Evolutionary conservation across 2,329 filamentous ascomycete genomes (phyloP).

Genomic region (Microcyclospora pomicola): DNA sequence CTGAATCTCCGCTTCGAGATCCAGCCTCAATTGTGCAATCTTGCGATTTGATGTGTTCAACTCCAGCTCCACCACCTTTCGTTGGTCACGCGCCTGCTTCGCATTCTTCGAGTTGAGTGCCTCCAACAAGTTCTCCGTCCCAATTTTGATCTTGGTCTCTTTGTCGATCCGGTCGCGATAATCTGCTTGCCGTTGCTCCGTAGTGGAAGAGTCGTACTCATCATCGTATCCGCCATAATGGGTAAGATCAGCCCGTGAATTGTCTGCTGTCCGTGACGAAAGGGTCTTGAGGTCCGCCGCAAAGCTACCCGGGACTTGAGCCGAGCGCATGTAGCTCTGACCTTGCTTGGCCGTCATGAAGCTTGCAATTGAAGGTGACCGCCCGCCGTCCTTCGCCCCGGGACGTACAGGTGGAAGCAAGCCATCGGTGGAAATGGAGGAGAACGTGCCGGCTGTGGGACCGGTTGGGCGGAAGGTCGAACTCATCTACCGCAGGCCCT

Average conservation of each 20-base stretch:
- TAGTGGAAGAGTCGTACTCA: constrained; percentile 39
- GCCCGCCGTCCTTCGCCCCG: constrained; percentile 35
- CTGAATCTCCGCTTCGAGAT: constrained; percentile 47
- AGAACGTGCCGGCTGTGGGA: constrained; percentile 18
- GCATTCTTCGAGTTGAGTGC: constrained; percentile 87
- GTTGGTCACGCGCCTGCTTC: constrained; percentile 71
- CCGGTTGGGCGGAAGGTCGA: constrained; percentile 15
- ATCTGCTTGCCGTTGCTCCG: constrained; percentile 60
- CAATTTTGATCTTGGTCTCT: constrained; percentile 95
- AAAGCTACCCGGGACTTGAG: constrained; percentile 64
- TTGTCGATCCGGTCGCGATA: constrained; percentile 80
- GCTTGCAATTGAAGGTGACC: constrained; percentile 39
- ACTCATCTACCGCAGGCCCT: constrained; percentile 23
- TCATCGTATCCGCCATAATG: constrained; percentile 38
- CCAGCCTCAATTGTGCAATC: constrained; percentile 44
- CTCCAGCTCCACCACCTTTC: constrained; percentile 55
- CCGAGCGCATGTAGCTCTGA: constrained; percentile 56
- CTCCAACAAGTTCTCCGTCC: constrained; percentile 94
- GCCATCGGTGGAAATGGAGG: constrained; percentile 12
- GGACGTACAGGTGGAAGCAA: constrained; percentile 28
- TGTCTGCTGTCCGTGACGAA: constrained; percentile 43
- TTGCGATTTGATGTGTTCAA: constrained; percentile 74
- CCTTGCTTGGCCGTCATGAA: constrained; percentile 39
- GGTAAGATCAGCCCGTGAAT: constrained; percentile 43
- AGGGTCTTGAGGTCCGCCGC: constrained; percentile 71